A percentile compares a stretch with the other conserved stretches of the same genome.
Evolutionary conservation across 2,329 filamentous ascomycete species (phyloP).

Genomic region (Colletotrichum nymphaeae): DNA sequence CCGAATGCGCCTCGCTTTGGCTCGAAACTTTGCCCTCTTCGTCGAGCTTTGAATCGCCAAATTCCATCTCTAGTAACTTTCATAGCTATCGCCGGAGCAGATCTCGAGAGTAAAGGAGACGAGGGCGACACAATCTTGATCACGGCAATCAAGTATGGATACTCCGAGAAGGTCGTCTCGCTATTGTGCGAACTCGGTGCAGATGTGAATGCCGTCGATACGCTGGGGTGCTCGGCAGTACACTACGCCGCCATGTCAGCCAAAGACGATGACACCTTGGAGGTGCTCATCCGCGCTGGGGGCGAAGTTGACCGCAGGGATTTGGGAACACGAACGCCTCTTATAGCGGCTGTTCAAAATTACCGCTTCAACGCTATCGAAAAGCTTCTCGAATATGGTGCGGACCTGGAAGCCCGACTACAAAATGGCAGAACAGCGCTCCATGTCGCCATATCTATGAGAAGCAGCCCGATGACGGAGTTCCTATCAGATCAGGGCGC

Average conservation of each 20-base stretch:
- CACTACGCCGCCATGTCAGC: slow-evolving; percentile 39
- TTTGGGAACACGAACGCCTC: slow-evolving; percentile 37
- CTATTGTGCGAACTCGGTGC: slow-evolving; percentile 41
- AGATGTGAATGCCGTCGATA: slow-evolving; percentile 37
- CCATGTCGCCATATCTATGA: slow-evolving; percentile 38
- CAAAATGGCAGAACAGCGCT: slow-evolving; percentile 38
- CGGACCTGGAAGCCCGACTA: slow-evolving; percentile 38
- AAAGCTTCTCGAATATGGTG: slow-evolving; percentile 38
- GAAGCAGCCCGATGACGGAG: slow-evolving; percentile 34
- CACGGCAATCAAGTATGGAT: slow-evolving; percentile 33
- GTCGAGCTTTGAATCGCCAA: slow-evolving; percentile 38
- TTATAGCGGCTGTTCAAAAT: slow-evolving; percentile 38
- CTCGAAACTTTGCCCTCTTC: slow-evolving; percentile 36
- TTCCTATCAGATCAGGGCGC: slow-evolving; percentile 40
- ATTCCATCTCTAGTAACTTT: slow-evolving; percentile 37
- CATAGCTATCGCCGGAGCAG: slow-evolving; percentile 39
- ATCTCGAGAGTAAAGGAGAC: slow-evolving; percentile 35
- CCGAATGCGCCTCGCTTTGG: slow-evolving; percentile 36
- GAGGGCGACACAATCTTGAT: slow-evolving; percentile 38
- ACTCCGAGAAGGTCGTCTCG: slow-evolving; percentile 38
- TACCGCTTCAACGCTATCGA: slow-evolving; percentile 30
- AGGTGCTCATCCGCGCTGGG: slow-evolving; percentile 38
- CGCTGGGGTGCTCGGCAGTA: slow-evolving; percentile 37
- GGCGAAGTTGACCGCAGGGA: slow-evolving; percentile 37
- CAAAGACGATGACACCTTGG: slow-evolving; percentile 36